Percentiles rank a stretch among this genome's conserved stretches.
Evolutionary conservation across 352 stramenopile genomes (phyloP).

Genomic region (Pythium apleroticum): DNA sequence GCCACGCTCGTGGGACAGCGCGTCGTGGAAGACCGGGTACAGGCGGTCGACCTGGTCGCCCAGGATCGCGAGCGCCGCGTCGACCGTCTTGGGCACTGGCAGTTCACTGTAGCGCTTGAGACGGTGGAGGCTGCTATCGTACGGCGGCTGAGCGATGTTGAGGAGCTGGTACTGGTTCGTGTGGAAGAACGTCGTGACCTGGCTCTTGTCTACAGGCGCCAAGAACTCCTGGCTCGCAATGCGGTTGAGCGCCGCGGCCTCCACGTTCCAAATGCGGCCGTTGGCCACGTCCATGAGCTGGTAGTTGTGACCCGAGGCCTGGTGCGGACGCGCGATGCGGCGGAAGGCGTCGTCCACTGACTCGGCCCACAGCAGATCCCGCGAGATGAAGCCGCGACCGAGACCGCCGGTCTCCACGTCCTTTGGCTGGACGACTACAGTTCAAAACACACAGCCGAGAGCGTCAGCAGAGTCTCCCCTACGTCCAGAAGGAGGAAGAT

Average conservation of each 20-base stretch:
- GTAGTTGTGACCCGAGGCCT: slow-evolving; percentile 74
- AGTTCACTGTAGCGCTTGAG: slow-evolving; percentile 60
- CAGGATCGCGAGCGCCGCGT: slow-evolving; percentile 52
- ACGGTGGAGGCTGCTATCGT: slow-evolving; percentile 67
- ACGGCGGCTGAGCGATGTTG: slow-evolving; percentile 53
- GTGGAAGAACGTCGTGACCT: slow-evolving; percentile 56
- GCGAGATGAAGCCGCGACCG: slow-evolving; percentile 69
- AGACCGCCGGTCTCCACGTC: slow-evolving; percentile 61
- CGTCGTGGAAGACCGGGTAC: slow-evolving; percentile 70
- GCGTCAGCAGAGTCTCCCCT: neutral
- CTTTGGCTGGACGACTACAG: slow-evolving; percentile 58
- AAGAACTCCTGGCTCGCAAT: slow-evolving; percentile 45
- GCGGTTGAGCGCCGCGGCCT: slow-evolving; percentile 64
- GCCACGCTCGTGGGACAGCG: slow-evolving; percentile 47
- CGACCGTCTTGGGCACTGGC: slow-evolving; percentile 35
- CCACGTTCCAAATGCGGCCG: slow-evolving; percentile 61
- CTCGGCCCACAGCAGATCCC: slow-evolving; percentile 48
- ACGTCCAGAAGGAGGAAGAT: neutral
- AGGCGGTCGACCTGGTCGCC: slow-evolving; percentile 59
- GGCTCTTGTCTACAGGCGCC: slow-evolving; percentile 1
- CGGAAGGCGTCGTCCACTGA: slow-evolving; percentile 48
- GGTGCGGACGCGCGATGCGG: slow-evolving; percentile 45
- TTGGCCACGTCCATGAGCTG: slow-evolving; percentile 66
- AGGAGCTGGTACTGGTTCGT: slow-evolving; percentile 79
- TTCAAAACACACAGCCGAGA: neutral